Evolutionary conservation across 2,329 filamentous ascomycete species (phyloP), one percentile per base, ranked within the genome.

Genomic region (Tolypocladium ophioglossoides): DNA sequence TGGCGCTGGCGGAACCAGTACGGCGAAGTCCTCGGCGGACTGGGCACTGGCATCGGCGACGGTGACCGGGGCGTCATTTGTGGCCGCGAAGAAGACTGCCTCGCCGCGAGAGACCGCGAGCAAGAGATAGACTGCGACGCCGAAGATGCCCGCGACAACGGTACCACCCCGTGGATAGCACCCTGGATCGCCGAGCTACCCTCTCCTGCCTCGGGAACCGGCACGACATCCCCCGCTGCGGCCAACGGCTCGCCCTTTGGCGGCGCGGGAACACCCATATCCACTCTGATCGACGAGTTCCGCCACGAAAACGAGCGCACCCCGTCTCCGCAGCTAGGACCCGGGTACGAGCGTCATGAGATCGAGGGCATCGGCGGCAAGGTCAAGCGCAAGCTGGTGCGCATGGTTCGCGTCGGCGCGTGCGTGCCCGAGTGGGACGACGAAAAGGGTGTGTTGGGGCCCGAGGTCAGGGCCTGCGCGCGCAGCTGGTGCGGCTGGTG

Each of bases 401-500:
- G 86, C 63, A 85, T 89, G 73, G 83, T 95, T 7, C 80, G 79
- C 56, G 84, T 96, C 0, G 92, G 91, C 1, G 87, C 86, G 5
- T 89, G 86, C 57, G 92, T 96, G 14, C 86, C 87, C 57, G 89
- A 96, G 67, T 91, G 85, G 72, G 87, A 89, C 59, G 89, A 92
- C 64, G 89, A 95, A 70, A 78, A 80, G 54, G 79, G 79, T 38
- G 86, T 87, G 60, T 73, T 96, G 30, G 77, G 78, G 18, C 74
- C 86, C 27, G 92, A 97, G 70, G 78, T 85, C 53, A 75, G 75
- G 16, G 88, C 89, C 0, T 70, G 72, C 50, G 76, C 83, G 54
- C 79, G 91, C 57, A 91, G 87, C 66, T 96, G 90, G 89, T 97
- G 91, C 69, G 89, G 87, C 0, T 96, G 92, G 91, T 97, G 92